Evolutionary conservation across 2,329 filamentous ascomycete species (phyloP), one percentile per base, ranked within the genome.

Genomic region (Paracamarosporium sp.): DNA sequence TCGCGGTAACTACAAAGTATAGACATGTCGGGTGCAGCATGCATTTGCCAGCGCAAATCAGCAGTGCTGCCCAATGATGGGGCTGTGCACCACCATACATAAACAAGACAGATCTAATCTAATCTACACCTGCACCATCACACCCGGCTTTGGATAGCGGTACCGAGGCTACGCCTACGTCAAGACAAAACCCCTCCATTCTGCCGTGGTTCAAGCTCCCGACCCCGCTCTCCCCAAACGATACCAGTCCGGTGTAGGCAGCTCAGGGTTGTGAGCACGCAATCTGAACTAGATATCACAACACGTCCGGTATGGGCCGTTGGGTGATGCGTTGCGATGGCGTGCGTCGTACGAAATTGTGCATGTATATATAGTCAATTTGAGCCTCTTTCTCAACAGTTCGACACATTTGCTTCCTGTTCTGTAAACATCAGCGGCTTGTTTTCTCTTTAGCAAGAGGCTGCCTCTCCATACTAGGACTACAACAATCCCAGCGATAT

Each of bases 201-300:
- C 43, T n/a, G n/a, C 40, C n/a, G 17, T 17, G 13, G 35, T n/a
- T 38, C 8, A 25, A 9, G 22, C 17, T 13, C 22, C 20, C 30
- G n/a, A 47, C 44, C 44, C 44, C 44, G 44, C 44, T 33, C 44
- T 47, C 44, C 20, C 25, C 27, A 13, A 30, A 45, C 35, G 35
- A 40, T 17, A 25, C 24, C 22, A 44, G 17, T n/a, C n/a, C n/a
- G n/a, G n/a, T n/a, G n/a, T n/a, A 11, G 43, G 43, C 1, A 46
- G 24, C 43, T 31, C 45, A 56, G 57, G 55, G 57, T 57, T 45
- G 45, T 46, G 63, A 72, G 69, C 70, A 73, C 70, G 70, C 69
- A 67, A 73, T 73, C 57, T 36, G 36, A 54, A 56, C 66, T 67
- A 71, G 57, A 36, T 58, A 70, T 71, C 64, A 56, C 65, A 67